Base-by-base conservation (phyloP, 345 rosid species). In the Boechera retrofracta region DNA sequence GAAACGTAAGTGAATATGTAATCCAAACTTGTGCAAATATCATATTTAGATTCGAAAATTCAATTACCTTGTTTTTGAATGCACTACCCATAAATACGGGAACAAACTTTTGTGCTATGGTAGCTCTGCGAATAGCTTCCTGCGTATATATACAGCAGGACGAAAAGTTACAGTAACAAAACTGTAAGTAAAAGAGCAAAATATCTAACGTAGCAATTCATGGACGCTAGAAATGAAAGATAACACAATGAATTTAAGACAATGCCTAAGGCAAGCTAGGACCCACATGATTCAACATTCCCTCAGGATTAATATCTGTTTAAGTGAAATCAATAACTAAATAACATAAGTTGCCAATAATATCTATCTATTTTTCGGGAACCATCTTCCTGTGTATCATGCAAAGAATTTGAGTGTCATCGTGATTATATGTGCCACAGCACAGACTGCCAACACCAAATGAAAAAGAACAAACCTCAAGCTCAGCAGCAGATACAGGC, bases 21-120 rank as follows among this genome's bases (percentile, higher is more conserved):
- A 38, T 59, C 70, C 31, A 35, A 44, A 51, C 26, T 39, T 64
- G 21, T 6, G 35, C 44, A 57, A 0, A 29, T 59, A 64, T 59
- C 64, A 75, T 71, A n/a, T 64, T 38, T 47, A 33, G 63, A 64
- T 70, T 59, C 24, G 9, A 41, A 16, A 35, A 11, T 49, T n/a
- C 3, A 45, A 54, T 57, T 82, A 93, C 99, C 99, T 93, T 96
- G 83, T 96, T 96, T 82, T 93, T 96, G 85, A 96, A 93, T 39
- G 98, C 99, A 82, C 98, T 93, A 3, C 99, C 99, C 98, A 96
- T 96, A 81, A 93, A 96, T 61, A 96, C 96, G 52, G 98, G 98
- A 38, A 96, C 86, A 79, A 96, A 96, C 81, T 89, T 96, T 62
- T 80, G 86, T n/a, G 93, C 95, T 45, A 89, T 45, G n/a, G 99